Conservation (phyloP, 305 asterid genomes). For the Plantago lanceolata region DNA sequence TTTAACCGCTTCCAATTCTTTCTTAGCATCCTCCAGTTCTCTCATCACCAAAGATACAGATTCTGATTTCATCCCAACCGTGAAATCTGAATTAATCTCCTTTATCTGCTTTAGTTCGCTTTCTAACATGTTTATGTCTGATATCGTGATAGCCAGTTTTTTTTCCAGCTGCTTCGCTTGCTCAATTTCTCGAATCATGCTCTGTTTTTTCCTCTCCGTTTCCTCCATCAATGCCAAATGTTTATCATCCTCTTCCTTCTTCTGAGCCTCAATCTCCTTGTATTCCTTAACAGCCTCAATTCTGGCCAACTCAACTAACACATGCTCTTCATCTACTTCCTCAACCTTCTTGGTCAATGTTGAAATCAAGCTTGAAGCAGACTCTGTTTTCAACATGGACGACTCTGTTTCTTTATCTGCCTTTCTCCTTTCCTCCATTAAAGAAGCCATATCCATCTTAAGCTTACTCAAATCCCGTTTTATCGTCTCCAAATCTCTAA, state of each 20-base stretch:
- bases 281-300: constrained; percentile 71
- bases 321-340: constrained; percentile 66
- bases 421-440: constrained; percentile 51
- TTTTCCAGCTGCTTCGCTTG: constrained; percentile 39
- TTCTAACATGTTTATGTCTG: constrained; percentile 49
- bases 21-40: constrained; percentile 50
- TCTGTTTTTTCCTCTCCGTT: constrained; percentile 34
- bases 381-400: constrained; percentile 29
- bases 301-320: constrained; percentile 81
- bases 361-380: constrained; percentile 35
- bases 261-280: constrained; percentile 50
- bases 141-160: constrained; percentile 41
- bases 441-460: constrained; percentile 66
- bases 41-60: constrained; percentile 28
- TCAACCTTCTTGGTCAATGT: constrained; percentile 51
- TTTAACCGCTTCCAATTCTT: constrained; percentile 42
- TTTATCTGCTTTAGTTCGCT: constrained; percentile 45
- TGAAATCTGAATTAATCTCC: constrained; percentile 27
- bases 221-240: constrained; percentile 41
- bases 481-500: constrained; percentile 47
- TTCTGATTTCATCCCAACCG: constrained; percentile 22
- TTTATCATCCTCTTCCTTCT: constrained; percentile 33
- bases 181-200: constrained; percentile 36
- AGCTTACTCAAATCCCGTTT: constrained; percentile 64
- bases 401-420: constrained; percentile 48